Base-by-base conservation (phyloP, 176 grass and related monocot genomes). In the Alloteropsis semialata region DNA sequence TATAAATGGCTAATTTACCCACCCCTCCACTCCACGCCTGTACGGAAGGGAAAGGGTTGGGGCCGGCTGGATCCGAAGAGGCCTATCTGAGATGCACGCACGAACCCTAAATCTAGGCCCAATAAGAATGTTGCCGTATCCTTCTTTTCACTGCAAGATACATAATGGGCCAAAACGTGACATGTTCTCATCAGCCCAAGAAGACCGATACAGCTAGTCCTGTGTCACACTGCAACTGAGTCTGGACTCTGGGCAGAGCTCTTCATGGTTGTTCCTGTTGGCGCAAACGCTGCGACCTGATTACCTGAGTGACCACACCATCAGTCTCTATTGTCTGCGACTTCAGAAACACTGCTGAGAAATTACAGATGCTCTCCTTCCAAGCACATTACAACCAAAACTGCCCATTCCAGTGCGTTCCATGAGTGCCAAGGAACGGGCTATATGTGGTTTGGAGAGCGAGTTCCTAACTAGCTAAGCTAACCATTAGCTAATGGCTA, bases 311-410 rank as follows among this genome's bases (percentile, higher is more conserved):
- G 51, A 49, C n/a, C n/a, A 6, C 6, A 3, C 39, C 36, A 67
- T n/a, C 28, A 18, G 28, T 28, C 54, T 25, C 18, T 66, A 38
- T 67, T 67, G 9, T 45, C 87, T 81, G 77, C 32, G 85, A n/a
- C 55, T 85, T 65, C 22, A 85, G 71, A 89, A 28, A 85, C 49
- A 22, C 21, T 70, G 33, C 27, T 30, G 61, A 77, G 34, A 63
- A 15, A 30, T 65, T 82, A 78, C 65, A 59, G 28, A 21, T n/a
- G 57, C 48, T 73, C 57, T 66, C 65, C 65, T 42, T 77, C 34
- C 72, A 66, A 84, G 37, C 73, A 73, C 75, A 76, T 55, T 56
- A 75, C 78, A 67, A 78, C 72, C 83, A 90, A 90, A 90, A 90
- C 24, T 27, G 83, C 88, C 65, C 88, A 28, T 77, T 72, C 60